Base-by-base conservation (phyloP, 305 asterid species). In the Plantago rigida region DNA sequence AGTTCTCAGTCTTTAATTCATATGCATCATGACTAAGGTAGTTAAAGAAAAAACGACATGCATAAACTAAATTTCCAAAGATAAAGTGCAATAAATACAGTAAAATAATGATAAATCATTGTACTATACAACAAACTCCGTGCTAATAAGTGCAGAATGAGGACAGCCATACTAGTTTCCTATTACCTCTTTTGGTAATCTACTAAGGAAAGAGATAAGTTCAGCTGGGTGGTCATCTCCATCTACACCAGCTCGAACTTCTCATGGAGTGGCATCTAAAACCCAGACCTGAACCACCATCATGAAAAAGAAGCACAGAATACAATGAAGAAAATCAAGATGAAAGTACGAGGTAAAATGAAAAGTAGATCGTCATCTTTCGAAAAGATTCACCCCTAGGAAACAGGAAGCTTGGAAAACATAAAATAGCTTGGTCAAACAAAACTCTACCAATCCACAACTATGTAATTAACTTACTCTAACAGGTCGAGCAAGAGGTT, bases 151-250 rank as follows among this genome's bases (percentile, higher is more conserved):
- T 2, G 34, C 36, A 36, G 59, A 54, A 62, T 47, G 9, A 51
- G 48, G 49, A 51, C 54, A 10, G 44, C 24, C 29, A 8, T 47
- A 15, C 11, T 26, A 19, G 24, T 24, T 50, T 31, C 50, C 67
- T 17, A 17, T 17, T 65, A 91, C 98, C 86, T 82, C 88, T 59
- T 73, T 71, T 14, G 96, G 94, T 48, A 86, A 79, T 76, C 48
- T 73, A 71, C 84, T 78, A 39, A 91, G 75, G 56, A 86, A 87
- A 53, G 90, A 74, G 47, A 91, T 88, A 49, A 91, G 87, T 75
- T 91, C 96, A 48, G 94, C 95, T 48, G 98, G 98, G 80, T 84
- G 98, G 70, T 91, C 95, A 64, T 87, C 93, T 78, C 98, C 95
- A 74, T 86, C 93, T 60, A 84, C 90, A 72, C 98, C 96, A 63